Base-by-base conservation (phyloP, 2,329 filamentous ascomycete genomes). In the Aspergillus ruber region DNA sequence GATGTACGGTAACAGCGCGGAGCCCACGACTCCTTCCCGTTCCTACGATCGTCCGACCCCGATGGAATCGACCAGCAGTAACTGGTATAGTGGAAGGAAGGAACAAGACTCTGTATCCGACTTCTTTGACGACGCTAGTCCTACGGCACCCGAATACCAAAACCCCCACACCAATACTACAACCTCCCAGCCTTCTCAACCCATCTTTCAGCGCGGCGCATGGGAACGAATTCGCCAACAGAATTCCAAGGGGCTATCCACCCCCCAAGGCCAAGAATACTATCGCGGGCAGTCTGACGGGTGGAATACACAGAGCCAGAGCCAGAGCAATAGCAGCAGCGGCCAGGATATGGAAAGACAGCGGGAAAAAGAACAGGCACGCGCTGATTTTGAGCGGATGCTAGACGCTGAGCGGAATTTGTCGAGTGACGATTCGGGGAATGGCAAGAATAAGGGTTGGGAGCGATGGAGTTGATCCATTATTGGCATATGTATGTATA, bases 321-420 rank as follows among this genome's bases (percentile, higher is more conserved):
- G 17, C 10, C 15, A 18, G 10, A 39, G 17, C 2, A 23, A 38
- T 25, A 33, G 25, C 20, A 12, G 29, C 1, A 21, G 44, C 1
- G 39, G 9, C 4, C 17, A 40, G n/a, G 60, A 59, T 8, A 51
- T 48, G 6, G 59, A 57, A 3, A 50, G 52, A 15, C 55, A 55
- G 20, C 55, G 57, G 5, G 65, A 69, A 21, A 60, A 62, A 42
- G 64, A 72, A 36, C 60, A 66, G 45, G 69, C 71, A 3, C 71
- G 71, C 47, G 65, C 62, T 7, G 67, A 73, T 3, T 74, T 74
- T 44, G 68, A 74, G 49, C 58, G 58, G 9, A 59, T 74, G 60
- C 50, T 74, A 15, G 71, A 74, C 3, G 52, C 61, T 0, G 72
- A 74, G 55, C 56, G 69, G 43, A 62, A 64, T 20, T 47, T 46